Conservation (phyloP, 2,329 filamentous ascomycete species). For the Pseudogymnoascus sp. region DNA sequence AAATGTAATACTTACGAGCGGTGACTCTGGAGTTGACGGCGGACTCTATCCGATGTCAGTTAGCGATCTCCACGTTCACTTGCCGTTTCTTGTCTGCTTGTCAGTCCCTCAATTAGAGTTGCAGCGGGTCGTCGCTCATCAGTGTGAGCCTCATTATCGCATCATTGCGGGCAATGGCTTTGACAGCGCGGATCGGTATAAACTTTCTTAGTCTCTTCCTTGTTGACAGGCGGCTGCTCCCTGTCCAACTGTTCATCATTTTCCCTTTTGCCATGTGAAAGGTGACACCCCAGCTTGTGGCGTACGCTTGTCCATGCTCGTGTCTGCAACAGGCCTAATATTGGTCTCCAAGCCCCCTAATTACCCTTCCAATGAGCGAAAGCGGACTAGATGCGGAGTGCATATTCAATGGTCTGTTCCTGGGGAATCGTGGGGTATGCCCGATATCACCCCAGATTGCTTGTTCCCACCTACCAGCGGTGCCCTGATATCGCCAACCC, state of each 20-base stretch:
- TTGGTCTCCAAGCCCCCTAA: background rate
- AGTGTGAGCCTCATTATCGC: slow-evolving; percentile 4
- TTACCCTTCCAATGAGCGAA: background rate
- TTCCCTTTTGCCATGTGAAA: slow-evolving; percentile 7
- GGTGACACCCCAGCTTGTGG: background rate
- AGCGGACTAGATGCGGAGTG: slow-evolving; percentile 3
- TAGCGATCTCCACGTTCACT: background rate
- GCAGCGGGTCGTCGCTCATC: background rate
- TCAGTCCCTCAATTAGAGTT: slow-evolving; percentile 1
- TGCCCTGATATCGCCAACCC: background rate
- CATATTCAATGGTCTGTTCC: slow-evolving; percentile 8
- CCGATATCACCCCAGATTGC: background rate
- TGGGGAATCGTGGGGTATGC: background rate
- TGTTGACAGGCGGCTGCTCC: slow-evolving; percentile 1
- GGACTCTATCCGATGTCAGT: background rate
- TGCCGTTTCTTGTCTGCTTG: background rate
- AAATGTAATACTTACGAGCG: background rate
- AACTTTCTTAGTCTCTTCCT: slow-evolving; percentile 1
- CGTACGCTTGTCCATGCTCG: background rate
- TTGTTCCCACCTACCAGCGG: background rate
- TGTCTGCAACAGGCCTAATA: background rate
- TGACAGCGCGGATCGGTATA: slow-evolving; percentile 1
- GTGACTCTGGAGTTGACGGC: background rate
- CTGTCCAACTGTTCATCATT: background rate
- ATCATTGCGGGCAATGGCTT: slow-evolving; percentile 1